A percentile compares a stretch with the other conserved stretches of the same genome.
Evolutionary conservation across 192 early-diverging fungal genomes (phyloP).

Genomic region (Borealophlyctis nickersoniae): DNA sequence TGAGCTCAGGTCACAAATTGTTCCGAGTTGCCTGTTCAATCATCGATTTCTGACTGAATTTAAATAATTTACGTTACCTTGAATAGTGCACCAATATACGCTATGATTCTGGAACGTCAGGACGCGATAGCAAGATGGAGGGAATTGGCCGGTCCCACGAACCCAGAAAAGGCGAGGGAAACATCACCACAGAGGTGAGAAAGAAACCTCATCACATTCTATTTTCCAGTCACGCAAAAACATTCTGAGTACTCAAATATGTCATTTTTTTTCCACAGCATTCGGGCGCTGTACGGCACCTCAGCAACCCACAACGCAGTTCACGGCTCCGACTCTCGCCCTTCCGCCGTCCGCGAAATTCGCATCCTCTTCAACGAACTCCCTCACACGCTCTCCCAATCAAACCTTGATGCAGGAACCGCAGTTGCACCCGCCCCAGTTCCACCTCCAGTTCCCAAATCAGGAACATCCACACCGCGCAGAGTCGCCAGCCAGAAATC

Average conservation of each 20-base stretch:
- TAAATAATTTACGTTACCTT: slow-evolving; percentile 15
- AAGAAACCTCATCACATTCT: background rate
- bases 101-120: slow-evolving; percentile 6
- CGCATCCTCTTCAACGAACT: slow-evolving; percentile 34
- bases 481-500: background rate
- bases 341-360: slow-evolving; percentile 50
- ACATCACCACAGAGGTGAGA: background rate
- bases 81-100: slow-evolving; percentile 22
- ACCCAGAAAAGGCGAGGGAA: slow-evolving; percentile 46
- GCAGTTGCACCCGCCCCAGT: background rate
- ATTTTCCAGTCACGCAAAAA: background rate
- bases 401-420: too few relatives aligned
- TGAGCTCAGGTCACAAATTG: slow-evolving; percentile 7
- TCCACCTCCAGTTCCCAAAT: background rate
- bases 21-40: background rate
- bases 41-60: slow-evolving; percentile 18
- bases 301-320: slow-evolving; percentile 52
- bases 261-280: too few relatives aligned
- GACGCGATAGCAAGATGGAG: slow-evolving; percentile 40
- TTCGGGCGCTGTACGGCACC: slow-evolving; percentile 49
- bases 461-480: background rate
- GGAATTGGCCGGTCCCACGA: slow-evolving; percentile 47
- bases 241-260: background rate
- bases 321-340: slow-evolving; percentile 54
- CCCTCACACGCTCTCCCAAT: background rate